Conservation (phyloP, 176 grass and related monocot species). For the Musa acuminata region DNA sequence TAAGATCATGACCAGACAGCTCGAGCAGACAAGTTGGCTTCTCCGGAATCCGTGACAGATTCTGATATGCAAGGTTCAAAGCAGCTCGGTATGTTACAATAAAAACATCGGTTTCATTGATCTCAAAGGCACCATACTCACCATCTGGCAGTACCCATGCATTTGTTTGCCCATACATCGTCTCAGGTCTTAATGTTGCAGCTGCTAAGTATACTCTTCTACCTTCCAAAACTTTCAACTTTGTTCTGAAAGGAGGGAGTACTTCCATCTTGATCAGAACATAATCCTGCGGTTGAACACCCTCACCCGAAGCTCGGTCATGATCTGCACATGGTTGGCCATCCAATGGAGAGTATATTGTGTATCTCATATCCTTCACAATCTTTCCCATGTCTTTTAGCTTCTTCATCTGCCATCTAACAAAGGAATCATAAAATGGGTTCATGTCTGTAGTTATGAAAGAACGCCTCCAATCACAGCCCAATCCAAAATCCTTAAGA, state of each 20-base stretch:
- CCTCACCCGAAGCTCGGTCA: constrained; percentile 55
- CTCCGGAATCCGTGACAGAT: constrained; percentile 42
- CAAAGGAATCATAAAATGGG: constrained; percentile 68
- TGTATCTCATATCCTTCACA: constrained; percentile 66
- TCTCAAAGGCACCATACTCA: constrained; percentile 65
- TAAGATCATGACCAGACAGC: constrained; percentile 50
- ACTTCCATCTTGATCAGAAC: constrained; percentile 80
- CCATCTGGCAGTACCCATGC: constrained; percentile 78
- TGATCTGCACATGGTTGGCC: constrained; percentile 78
- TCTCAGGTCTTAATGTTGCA: constrained; percentile 66
- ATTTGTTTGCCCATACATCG: constrained; percentile 77
- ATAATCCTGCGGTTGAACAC: constrained; percentile 63
- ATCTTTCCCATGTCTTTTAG: constrained; percentile 50
- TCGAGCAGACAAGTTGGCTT: constrained; percentile 51
- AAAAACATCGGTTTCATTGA: constrained; percentile 68
- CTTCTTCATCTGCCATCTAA: constrained; percentile 71
- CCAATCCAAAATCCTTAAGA: constrained; percentile 52
- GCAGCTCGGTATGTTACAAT: constrained; percentile 52
- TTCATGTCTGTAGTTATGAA: constrained; percentile 72
- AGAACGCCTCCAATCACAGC: constrained; percentile 60
- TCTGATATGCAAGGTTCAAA: constrained; percentile 67
- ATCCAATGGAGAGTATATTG: constrained; percentile 71
- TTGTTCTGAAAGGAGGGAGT: constrained; percentile 42
- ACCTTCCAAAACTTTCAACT: constrained; percentile 56
- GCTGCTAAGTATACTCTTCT: constrained; percentile 61